phyloP scores from a whole-genome alignment of 2,329 filamentous ascomycete genomes.

The Pezicula neosporulosa region DNA sequence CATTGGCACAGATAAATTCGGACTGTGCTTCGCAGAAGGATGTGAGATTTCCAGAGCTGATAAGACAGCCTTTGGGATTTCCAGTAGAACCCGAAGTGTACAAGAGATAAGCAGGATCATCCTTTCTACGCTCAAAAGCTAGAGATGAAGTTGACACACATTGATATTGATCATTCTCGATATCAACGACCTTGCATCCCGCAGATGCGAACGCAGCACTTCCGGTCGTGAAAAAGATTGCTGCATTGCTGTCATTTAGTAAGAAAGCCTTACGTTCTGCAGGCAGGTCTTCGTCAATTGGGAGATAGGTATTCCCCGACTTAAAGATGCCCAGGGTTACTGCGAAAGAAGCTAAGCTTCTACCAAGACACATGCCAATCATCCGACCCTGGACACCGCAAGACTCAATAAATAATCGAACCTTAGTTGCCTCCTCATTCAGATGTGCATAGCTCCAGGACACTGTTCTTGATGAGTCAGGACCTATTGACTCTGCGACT shows the following conservation, averaged over 20 bases:
- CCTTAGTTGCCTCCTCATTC: constrained; percentile 8
- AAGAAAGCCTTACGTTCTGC: constrained; percentile 27
- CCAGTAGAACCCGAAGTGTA: constrained; percentile 80
- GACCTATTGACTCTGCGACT: neutral
- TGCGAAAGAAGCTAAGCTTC: constrained; percentile 25
- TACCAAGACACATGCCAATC: constrained; percentile 27
- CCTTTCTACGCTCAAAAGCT: neutral
- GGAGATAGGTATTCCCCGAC: constrained; percentile 31
- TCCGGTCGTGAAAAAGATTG: constrained; percentile 26
- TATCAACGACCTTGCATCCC: constrained; percentile 18
- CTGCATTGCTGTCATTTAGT: constrained; percentile 24
- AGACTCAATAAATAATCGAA: constrained; percentile 22
- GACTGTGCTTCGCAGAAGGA: neutral
- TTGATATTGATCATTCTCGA: constrained; percentile 11
- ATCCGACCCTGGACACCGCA: constrained; percentile 20
- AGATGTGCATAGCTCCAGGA: neutral
- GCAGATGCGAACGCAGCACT: constrained; percentile 15
- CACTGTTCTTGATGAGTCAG: neutral
- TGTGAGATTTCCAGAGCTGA: neutral
- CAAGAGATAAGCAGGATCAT: constrained; percentile 64
- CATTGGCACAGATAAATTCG: neutral
- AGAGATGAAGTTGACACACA: neutral
- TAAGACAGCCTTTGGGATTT: constrained; percentile 69
- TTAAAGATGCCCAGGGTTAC: constrained; percentile 30
- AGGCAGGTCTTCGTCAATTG: constrained; percentile 29